Evolutionary conservation across 2,329 filamentous ascomycete species (phyloP).

Genomic region (Claviceps arundinis): DNA sequence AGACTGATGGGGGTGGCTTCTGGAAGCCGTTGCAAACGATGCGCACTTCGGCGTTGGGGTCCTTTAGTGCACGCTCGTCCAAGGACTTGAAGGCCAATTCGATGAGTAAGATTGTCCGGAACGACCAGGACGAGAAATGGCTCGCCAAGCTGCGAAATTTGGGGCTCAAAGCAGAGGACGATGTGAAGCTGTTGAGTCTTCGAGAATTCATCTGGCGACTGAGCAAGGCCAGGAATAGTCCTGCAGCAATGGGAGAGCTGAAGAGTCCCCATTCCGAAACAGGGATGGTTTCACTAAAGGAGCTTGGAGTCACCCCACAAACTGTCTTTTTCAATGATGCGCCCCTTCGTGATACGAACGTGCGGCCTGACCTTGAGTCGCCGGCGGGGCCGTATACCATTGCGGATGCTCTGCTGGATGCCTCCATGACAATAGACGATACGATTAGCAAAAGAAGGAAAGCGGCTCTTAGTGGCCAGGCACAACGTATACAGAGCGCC

Average conservation of each 20-base stretch:
- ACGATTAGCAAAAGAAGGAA: constrained; percentile 40
- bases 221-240: constrained; percentile 54
- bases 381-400: constrained; percentile 55
- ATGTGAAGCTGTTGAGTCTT: constrained; percentile 75
- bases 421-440: constrained; percentile 76
- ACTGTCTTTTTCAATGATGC: constrained; percentile 87
- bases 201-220: constrained; percentile 86
- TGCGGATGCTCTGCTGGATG: constrained; percentile 79
- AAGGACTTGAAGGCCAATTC: constrained; percentile 43
- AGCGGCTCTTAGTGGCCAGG: constrained; percentile 37
- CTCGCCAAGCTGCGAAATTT: constrained; percentile 72
- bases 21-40: constrained; percentile 69
- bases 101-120: constrained; percentile 54
- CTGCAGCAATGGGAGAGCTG: constrained; percentile 23
- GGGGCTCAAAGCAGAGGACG: constrained; percentile 71
- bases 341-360: constrained; percentile 32
- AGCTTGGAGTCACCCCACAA: constrained; percentile 65
- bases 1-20: constrained; percentile 69
- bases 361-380: constrained; percentile 17
- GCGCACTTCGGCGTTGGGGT: constrained; percentile 49
- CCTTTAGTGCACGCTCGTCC: constrained; percentile 39
- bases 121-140: constrained; percentile 92
- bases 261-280: constrained; percentile 12
- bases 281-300: constrained; percentile 55
- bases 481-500: constrained; percentile 27